These are phyloP conservation scores for Arthroderma uncinatum DNA, from an alignment of 2,329 filamentous ascomycete species.

Conservation along the genomic window DNA sequence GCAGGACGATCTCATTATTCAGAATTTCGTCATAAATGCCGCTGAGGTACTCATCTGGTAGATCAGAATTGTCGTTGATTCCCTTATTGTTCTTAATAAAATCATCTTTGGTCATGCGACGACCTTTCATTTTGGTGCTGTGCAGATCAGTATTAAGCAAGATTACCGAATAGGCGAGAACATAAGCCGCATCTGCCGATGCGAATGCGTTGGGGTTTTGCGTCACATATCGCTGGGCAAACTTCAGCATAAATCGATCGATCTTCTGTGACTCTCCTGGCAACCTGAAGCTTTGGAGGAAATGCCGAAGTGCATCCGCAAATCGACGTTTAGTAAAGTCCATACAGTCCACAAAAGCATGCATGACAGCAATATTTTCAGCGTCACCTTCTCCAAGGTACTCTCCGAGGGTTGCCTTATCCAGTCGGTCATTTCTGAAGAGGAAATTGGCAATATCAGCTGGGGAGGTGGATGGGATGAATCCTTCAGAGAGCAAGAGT, in stretches of 20 bases:
- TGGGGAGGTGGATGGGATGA: conserved; percentile 68
- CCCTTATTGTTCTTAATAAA: conserved; percentile 99
- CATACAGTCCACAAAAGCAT: conserved; percentile 92
- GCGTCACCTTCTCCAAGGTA: conserved; percentile 88
- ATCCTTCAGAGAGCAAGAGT: conserved; percentile 67
- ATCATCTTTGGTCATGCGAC: conserved; percentile 88
- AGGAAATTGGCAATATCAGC: conserved; percentile 78
- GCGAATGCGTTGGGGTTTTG: conserved; percentile 96
- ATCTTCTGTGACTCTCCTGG: conserved; percentile 98
- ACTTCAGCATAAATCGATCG: conserved; percentile 98
- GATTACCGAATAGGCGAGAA: conserved; percentile 91
- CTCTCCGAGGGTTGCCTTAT: conserved; percentile 88
- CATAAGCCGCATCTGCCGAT: conserved; percentile 95
- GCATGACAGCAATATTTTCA: conserved; percentile 94
- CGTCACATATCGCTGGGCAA: conserved; percentile 87
- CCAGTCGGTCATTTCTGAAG: conserved; percentile 66
- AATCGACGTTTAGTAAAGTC: conserved; percentile 86
- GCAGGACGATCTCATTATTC: conserved; percentile 83
- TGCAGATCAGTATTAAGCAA: conserved; percentile 94
- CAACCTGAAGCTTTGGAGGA: conserved; percentile 86
- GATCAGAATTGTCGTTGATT: conserved; percentile 90
- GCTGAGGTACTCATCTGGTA: conserved; percentile 83
- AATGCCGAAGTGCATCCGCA: conserved; percentile 80
- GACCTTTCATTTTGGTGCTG: conserved; percentile 68
- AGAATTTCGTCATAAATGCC: conserved; percentile 88